These are phyloP conservation scores for Massospora cicadina DNA, from an alignment of 371 early-diverging fungal species.

Conservation along the genomic window DNA sequence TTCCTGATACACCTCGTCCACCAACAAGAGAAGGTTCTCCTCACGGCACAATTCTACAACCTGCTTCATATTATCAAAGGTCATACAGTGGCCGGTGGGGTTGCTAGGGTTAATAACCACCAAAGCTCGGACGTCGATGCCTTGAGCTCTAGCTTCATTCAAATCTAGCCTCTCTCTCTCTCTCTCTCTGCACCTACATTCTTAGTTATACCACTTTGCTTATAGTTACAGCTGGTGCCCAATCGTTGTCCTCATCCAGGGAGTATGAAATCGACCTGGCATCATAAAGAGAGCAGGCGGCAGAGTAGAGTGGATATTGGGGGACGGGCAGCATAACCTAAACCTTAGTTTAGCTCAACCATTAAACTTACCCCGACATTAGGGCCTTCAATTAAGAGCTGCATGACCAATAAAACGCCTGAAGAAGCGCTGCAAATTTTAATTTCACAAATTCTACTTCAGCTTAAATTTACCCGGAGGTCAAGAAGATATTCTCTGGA, in stretches of 20 bases:
- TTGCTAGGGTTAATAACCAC: conserved; percentile 98
- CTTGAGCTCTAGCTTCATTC: conserved; percentile 41
- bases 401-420: conserved; percentile 76
- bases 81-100: conserved; percentile 86
- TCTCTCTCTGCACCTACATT: conserved; percentile 12
- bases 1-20: conserved; percentile 96
- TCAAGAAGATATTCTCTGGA: conserved; percentile 75
- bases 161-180: conserved; percentile 39
- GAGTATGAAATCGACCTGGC: conserved; percentile 81
- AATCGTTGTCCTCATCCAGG: conserved; percentile 65
- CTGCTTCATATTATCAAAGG: conserved; percentile 62
- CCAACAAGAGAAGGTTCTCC: conserved; percentile 67
- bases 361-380: conserved; percentile 44
- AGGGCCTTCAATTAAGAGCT: conserved; percentile 50
- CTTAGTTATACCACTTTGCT: neutral
- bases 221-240: conserved; percentile 51
- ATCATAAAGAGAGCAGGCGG: conserved; percentile 60
- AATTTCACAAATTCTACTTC: neutral
- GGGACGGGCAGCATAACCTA: conserved; percentile 93
- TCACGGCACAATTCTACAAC: conserved; percentile 66
- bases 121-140: conserved; percentile 77
- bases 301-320: conserved; percentile 98
- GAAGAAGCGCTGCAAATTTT: conserved; percentile 34
- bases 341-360: neutral
- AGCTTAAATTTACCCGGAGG: conserved; percentile 37